These are phyloP conservation scores for Kernera saxatilis DNA, from an alignment of 345 rosid species.

Conservation along the genomic window DNA sequence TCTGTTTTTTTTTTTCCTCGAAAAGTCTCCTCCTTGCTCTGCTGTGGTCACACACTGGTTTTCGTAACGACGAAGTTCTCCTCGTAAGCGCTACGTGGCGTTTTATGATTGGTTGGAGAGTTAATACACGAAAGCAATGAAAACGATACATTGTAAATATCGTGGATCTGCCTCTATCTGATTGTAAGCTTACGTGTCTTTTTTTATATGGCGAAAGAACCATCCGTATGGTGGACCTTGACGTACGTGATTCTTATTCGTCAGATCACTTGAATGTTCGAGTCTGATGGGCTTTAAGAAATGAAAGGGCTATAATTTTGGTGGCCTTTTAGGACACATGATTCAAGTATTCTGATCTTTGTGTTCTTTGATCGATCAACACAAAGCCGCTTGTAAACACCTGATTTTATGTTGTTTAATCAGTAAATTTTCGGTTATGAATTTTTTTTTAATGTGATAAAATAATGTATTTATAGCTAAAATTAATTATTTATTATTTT, in stretches of 20 bases:
- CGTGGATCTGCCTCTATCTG: constrained; percentile 18
- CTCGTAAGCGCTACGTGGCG: not conserved
- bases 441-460: no score
- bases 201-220: not conserved
- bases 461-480: no score
- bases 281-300: constrained; percentile 3
- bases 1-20: not conserved
- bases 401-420: not conserved
- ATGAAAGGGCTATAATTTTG: not conserved
- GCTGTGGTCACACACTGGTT: not conserved
- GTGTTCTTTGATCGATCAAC: not conserved
- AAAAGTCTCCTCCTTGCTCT: constrained; percentile 24
- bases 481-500: no score
- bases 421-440: no score
- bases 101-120: not conserved
- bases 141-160: constrained; percentile 5
- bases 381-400: not conserved
- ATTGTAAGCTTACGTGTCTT: constrained; percentile 16
- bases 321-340: not conserved
- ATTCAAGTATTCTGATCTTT: no score
- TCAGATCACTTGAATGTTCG: not conserved
- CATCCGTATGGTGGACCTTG: not conserved
- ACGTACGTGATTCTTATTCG: not conserved
- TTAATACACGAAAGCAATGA: constrained; percentile 14
- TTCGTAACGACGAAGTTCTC: constrained; percentile 15